Conservation (phyloP, 345 rosid species). For the Conringia planisiliqua region DNA sequence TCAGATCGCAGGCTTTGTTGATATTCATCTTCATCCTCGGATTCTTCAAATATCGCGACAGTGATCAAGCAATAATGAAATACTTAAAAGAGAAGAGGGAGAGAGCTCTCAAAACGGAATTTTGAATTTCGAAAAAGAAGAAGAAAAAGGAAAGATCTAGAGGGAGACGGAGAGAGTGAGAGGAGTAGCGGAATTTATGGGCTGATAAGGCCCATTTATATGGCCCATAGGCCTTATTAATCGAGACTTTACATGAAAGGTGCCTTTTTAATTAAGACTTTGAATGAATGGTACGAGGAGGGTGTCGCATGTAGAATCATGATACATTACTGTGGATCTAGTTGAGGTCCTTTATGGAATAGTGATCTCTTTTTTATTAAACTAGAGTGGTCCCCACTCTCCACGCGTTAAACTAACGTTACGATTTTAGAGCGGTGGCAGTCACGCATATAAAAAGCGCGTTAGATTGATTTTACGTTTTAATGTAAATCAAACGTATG, state of each 20-base stretch:
- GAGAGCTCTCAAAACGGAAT: not conserved
- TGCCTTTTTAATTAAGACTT: too few species aligned
- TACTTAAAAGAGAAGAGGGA: not conserved
- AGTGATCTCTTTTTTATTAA: too few species aligned
- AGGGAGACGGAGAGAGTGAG: too few species aligned
- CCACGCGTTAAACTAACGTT: not conserved
- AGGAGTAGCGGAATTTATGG: not conserved
- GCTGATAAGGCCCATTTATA: not conserved
- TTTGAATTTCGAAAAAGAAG: slow-evolving; percentile 10
- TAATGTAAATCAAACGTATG: too few species aligned
- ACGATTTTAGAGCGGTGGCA: not conserved
- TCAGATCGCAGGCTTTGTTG: slow-evolving; percentile 85
- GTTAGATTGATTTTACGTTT: too few species aligned
- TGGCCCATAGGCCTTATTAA: not conserved
- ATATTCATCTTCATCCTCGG: slow-evolving; percentile 75
- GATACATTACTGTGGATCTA: too few species aligned
- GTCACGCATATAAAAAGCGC: too few species aligned
- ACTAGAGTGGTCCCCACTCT: not conserved
- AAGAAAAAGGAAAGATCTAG: not conserved
- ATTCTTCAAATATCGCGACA: slow-evolving; percentile 12
- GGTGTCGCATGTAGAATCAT: too few species aligned
- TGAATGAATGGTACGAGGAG: too few species aligned
- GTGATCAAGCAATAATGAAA: not conserved
- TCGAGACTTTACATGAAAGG: too few species aligned
- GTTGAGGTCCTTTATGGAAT: too few species aligned